Conservation (phyloP, 495 filamentous ascomycete genomes). For the Tetracladium marchalianum region DNA sequence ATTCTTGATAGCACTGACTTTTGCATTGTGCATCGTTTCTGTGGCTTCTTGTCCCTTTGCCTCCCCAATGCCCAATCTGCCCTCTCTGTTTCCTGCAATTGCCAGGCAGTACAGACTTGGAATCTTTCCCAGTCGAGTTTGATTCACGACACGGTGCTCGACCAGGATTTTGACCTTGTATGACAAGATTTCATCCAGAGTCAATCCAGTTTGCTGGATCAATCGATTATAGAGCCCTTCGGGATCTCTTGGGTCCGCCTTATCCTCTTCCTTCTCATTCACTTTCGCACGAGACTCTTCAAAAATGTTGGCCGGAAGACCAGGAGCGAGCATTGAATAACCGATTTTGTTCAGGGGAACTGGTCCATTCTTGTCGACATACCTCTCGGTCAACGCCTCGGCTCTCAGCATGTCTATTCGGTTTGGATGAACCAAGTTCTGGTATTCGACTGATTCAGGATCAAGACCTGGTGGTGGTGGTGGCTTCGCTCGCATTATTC, state of each 20-base stretch:
- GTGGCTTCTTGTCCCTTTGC: slow-evolving; percentile 68
- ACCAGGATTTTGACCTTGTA: slow-evolving; percentile 59
- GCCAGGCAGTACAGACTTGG: slow-evolving; percentile 55
- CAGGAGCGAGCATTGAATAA: background rate
- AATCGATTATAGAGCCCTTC: slow-evolving; percentile 38
- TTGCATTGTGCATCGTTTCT: slow-evolving; percentile 56
- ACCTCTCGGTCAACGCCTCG: background rate
- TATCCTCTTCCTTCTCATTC: slow-evolving; percentile 32
- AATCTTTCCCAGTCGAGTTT: slow-evolving; percentile 94
- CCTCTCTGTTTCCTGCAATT: slow-evolving; percentile 76
- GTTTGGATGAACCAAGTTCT: background rate
- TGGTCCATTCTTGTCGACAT: slow-evolving; percentile 15
- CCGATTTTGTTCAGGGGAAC: slow-evolving; percentile 5
- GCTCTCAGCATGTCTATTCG: slow-evolving; percentile 3
- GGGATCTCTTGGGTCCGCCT: slow-evolving; percentile 34
- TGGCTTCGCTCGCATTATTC: background rate
- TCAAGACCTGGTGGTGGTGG: slow-evolving; percentile 24
- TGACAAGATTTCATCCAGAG: slow-evolving; percentile 38
- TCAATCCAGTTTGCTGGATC: slow-evolving; percentile 61
- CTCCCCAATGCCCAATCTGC: slow-evolving; percentile 79
- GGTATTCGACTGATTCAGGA: slow-evolving; percentile 32
- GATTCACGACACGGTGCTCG: slow-evolving; percentile 66
- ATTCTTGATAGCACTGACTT: slow-evolving; percentile 68
- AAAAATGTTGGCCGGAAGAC: slow-evolving; percentile 4
- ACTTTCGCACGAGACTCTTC: slow-evolving; percentile 6